Conservation (phyloP, 2,329 filamentous ascomycete species). For the Beauveria sp. region DNA sequence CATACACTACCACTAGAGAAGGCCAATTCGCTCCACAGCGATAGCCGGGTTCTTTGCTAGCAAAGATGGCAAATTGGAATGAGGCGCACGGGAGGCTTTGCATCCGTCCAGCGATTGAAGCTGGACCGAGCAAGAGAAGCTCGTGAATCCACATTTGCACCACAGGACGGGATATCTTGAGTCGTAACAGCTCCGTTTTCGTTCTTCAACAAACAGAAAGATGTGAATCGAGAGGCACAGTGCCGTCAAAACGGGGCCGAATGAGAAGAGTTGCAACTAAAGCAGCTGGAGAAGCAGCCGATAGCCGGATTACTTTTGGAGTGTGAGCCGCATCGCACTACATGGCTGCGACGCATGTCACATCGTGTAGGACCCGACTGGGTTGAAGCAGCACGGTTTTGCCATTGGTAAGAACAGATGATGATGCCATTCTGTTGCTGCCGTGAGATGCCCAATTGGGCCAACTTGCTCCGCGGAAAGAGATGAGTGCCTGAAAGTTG, state of each 20-base stretch:
- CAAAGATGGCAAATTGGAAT: neutral
- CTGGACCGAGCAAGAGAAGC: neutral
- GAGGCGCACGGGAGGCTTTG: neutral
- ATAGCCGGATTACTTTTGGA: neutral
- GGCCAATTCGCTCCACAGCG: neutral
- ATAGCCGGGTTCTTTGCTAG: conserved; percentile 4
- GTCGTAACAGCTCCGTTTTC: neutral
- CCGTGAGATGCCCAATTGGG: neutral
- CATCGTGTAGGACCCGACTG: neutral
- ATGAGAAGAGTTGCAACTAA: neutral
- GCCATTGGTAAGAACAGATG: neutral
- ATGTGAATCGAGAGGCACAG: neutral
- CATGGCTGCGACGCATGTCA: conserved; percentile 8
- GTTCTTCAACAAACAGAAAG: no score
- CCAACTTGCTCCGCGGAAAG: neutral
- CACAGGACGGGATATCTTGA: neutral
- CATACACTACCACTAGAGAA: neutral
- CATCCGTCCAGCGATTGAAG: neutral
- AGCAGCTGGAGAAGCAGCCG: neutral
- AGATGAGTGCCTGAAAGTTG: no score
- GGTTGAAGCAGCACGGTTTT: neutral
- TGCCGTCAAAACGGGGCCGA: neutral
- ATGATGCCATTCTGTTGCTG: neutral
- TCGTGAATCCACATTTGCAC: neutral
- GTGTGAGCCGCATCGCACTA: neutral